Percentiles rank a stretch among this genome's conserved stretches.
Conservation (phyloP, 164 flowering plant species). For the Vitis vinifera region DNA sequence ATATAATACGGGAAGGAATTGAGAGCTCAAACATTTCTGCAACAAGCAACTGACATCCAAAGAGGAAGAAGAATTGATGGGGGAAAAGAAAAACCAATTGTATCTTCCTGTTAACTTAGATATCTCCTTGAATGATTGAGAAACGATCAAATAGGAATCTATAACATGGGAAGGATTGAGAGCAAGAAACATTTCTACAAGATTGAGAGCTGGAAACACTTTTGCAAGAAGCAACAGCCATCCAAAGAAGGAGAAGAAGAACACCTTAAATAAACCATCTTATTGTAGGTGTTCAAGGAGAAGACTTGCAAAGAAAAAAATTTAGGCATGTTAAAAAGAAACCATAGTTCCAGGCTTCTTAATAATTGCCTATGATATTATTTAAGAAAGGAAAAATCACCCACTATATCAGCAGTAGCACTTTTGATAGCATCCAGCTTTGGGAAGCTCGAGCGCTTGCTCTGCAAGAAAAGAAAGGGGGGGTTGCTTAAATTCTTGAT, state of each 20-base stretch:
- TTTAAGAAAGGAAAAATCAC: conserved; percentile 19
- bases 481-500: background rate
- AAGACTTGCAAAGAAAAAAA: background rate
- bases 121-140: too few relatives aligned
- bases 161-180: too few relatives aligned
- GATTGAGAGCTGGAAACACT: too few relatives aligned
- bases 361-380: background rate
- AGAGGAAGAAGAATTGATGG: too few relatives aligned
- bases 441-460: conserved; percentile 82
- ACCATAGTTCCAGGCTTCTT: background rate
- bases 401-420: conserved; percentile 97
- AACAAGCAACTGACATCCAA: too few relatives aligned
- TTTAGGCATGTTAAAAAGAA: background rate
- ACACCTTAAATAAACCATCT: background rate
- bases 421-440: conserved; percentile 88
- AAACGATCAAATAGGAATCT: too few relatives aligned
- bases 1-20: too few relatives aligned
- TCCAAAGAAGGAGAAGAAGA: background rate
- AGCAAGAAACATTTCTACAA: too few relatives aligned
- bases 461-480: conserved; percentile 46
- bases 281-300: background rate
- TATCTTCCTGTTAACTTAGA: too few relatives aligned
- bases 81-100: too few relatives aligned
- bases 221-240: too few relatives aligned
- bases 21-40: too few relatives aligned